Base-by-base conservation (phyloP, 352 stramenopile species). In the Globisporangium paroecandrum region DNA sequence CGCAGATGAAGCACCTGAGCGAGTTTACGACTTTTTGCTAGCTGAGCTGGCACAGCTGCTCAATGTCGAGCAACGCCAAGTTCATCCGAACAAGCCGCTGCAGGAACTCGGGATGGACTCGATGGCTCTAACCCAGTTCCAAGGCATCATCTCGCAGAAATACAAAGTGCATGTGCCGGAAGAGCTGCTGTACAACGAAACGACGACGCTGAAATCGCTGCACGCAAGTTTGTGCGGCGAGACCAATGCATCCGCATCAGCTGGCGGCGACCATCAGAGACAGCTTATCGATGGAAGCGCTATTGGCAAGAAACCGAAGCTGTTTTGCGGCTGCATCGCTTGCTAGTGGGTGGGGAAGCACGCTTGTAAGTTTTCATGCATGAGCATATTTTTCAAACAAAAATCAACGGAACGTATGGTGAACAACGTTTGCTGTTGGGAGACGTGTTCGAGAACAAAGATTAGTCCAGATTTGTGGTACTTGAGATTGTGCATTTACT, bases 121-220 rank as follows among this genome's bases (percentile, higher is more conserved):
- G 62, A 92, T 99, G 72, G 92, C 77, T 8, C 71, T 99, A 32
- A 97, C 94, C 46, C 97, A 99, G 75, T 89, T 99, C 20, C 97
- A 98, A 77, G 97, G 97, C 10, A 85, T 98, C 41, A 84, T 99
- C 43, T 82, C 89, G 55, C 81, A 91, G 46, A 81, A 89, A 64
- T 99, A 97, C 79, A 81, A 85, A 32, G 77, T 97, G 38, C 89
- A 97, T 59, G 79, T 98, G 10, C 90, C 89, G 20, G 95, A 99
- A 69, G 90, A 98, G 64, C 84, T 98, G 64, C 74, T 98, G 18
- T 98, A 98, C 73, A 74, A 82, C 8, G 94, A 98, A 64, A 71
- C 77, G 15, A 98, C 88, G 41, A 83, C 96, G 25, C 80, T 94
- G 5, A 88, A 88, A 32, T 80, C 91, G 64, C 84, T 97, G 8